phyloP scores from a whole-genome alignment of 1,284 basidiomycete genomes.

The Anthracocystis panici-leucophaei region DNA sequence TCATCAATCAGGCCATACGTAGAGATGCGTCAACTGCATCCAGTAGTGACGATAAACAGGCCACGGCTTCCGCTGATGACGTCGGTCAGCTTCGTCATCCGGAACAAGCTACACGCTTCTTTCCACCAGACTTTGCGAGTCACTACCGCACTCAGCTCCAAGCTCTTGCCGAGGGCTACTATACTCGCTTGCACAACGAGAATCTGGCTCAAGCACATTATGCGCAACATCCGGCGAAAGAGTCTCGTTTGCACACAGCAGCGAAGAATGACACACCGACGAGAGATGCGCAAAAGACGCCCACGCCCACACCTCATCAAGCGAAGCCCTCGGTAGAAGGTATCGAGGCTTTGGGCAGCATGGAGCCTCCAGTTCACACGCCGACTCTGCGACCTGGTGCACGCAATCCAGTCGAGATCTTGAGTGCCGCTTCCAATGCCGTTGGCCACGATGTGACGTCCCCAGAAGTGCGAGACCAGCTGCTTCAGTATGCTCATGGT shows the following conservation, averaged over 20 bases:
- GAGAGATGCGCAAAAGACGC: background rate
- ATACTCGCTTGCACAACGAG: conserved; percentile 56
- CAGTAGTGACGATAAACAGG: conserved; percentile 1
- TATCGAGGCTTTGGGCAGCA: conserved; percentile 10
- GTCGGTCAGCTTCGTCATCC: conserved; percentile 17
- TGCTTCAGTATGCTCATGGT: conserved; percentile 65
- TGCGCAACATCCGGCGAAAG: conserved; percentile 23
- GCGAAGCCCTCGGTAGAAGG: background rate
- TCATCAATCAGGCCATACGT: conserved; percentile 39
- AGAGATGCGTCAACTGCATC: conserved; percentile 11
- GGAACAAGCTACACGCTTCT: conserved; percentile 42
- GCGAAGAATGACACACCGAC: background rate
- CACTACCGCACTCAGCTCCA: conserved; percentile 63
- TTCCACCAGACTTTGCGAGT: conserved; percentile 65
- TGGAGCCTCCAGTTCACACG: conserved; percentile 41
- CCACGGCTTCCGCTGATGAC: background rate
- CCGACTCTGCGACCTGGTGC: conserved; percentile 32
- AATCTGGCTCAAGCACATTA: conserved; percentile 42
- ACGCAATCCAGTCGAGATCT: conserved; percentile 61
- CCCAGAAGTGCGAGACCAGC: conserved; percentile 60
- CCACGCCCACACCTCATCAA: background rate
- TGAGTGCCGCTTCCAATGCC: conserved; percentile 54
- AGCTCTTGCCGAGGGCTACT: conserved; percentile 63
- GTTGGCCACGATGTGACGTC: conserved; percentile 52
- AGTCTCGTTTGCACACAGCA: conserved; percentile 3